A percentile compares a stretch with the other conserved stretches of the same genome.
These are phyloP conservation scores for Clonostachys solani DNA, from an alignment of 2,329 filamentous ascomycete species.

Conservation along the genomic window DNA sequence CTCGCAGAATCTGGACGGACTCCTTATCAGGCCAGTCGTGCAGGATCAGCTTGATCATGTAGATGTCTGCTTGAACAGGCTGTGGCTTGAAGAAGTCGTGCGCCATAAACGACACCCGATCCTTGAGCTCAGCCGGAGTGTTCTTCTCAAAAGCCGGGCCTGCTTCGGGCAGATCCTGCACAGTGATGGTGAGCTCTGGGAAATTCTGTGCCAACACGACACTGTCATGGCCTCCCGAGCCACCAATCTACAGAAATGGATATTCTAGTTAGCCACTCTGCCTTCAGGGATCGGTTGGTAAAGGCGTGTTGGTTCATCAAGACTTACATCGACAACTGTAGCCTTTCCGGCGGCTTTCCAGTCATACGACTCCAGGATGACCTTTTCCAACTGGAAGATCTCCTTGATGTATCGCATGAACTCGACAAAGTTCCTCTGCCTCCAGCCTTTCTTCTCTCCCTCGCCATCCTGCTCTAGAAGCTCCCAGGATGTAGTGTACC, in stretches of 20 bases:
- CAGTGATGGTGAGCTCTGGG: constrained; percentile 32
- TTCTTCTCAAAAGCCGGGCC: constrained; percentile 25
- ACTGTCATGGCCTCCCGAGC: constrained; percentile 34
- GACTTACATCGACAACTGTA: constrained; percentile 35
- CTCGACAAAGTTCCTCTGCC: constrained; percentile 29
- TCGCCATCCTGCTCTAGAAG: constrained; percentile 33
- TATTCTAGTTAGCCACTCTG: constrained; percentile 3
- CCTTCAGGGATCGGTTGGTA: neutral
- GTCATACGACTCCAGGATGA: constrained; percentile 24
- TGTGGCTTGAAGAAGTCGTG: constrained; percentile 35
- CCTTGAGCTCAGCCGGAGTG: constrained; percentile 21
- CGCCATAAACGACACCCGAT: constrained; percentile 25
- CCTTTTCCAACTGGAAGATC: constrained; percentile 27
- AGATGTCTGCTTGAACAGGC: constrained; percentile 37
- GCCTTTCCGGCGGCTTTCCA: constrained; percentile 27
- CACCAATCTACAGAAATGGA: constrained; percentile 24
- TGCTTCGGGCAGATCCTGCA: constrained; percentile 38
- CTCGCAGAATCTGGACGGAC: constrained; percentile 29
- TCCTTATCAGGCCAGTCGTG: constrained; percentile 50
- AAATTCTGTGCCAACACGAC: constrained; percentile 32
- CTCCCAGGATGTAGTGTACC: constrained; percentile 28
- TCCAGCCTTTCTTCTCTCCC: constrained; percentile 28
- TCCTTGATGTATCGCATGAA: constrained; percentile 34
- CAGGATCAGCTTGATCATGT: constrained; percentile 48
- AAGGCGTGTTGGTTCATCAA: neutral